Percentiles rank a stretch among this genome's conserved stretches.
These are phyloP conservation scores for Metarhizium sp. DNA, from an alignment of 2,329 filamentous ascomycete genomes.

Conservation along the genomic window DNA sequence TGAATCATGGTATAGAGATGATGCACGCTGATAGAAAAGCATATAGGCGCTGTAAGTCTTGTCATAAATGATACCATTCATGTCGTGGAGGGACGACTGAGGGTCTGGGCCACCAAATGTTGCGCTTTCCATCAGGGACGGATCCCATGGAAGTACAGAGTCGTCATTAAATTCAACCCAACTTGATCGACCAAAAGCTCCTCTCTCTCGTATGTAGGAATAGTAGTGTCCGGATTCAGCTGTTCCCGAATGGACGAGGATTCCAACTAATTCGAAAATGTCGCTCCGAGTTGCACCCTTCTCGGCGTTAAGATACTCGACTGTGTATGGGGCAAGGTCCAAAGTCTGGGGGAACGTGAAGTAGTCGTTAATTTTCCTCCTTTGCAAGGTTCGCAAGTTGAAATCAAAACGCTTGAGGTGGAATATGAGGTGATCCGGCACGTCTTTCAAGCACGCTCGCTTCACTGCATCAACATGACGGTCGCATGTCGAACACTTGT, in stretches of 20 bases:
- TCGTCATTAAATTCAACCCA: constrained; percentile 97
- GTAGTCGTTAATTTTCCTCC: constrained; percentile 91
- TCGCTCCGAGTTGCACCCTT: constrained; percentile 49
- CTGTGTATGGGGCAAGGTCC: constrained; percentile 82
- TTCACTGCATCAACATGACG: constrained; percentile 89
- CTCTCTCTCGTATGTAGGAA: constrained; percentile 81
- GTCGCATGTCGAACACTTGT: constrained; percentile 88
- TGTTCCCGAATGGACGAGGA: constrained; percentile 86
- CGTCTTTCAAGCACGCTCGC: constrained; percentile 80
- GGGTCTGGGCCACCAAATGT: constrained; percentile 68
- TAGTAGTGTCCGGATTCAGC: constrained; percentile 96
- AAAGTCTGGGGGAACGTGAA: constrained; percentile 81
- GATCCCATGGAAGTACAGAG: constrained; percentile 68
- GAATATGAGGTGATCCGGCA: constrained; percentile 91
- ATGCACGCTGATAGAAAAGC: constrained; percentile 87
- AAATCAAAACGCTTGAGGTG: constrained; percentile 87
- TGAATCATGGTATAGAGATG: constrained; percentile 40
- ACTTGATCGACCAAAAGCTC: constrained; percentile 36
- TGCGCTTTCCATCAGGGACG: constrained; percentile 58
- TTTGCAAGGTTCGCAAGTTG: constrained; percentile 64
- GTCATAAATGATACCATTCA: constrained; percentile 40
- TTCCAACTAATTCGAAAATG: constrained; percentile 85
- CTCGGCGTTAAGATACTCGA: constrained; percentile 65
- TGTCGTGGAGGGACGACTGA: constrained; percentile 37
- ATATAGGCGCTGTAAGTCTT: constrained; percentile 90